A percentile compares a stretch with the other conserved stretches of the same genome.
Conservation (phyloP, 202 grass and related monocot genomes). For the Musa balbisiana region DNA sequence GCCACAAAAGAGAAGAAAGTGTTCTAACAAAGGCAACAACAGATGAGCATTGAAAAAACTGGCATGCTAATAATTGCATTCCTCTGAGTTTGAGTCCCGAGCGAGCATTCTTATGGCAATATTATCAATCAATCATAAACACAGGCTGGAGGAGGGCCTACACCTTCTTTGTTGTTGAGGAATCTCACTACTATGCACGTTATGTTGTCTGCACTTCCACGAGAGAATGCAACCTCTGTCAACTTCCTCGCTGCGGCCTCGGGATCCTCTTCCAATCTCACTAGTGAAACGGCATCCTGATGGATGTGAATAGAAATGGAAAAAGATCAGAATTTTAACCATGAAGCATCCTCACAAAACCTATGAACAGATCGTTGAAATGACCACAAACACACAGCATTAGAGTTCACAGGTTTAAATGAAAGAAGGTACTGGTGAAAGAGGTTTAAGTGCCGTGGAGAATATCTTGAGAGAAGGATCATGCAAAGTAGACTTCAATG, state of each 20-base stretch:
- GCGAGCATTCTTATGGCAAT: not conserved
- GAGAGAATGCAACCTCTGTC: not conserved
- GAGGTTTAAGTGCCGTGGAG: too few species aligned
- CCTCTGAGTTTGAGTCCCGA: not conserved
- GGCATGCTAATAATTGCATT: not conserved
- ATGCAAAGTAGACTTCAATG: too few species aligned
- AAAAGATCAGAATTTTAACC: not conserved
- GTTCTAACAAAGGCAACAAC: not conserved
- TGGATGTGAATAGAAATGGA: not conserved
- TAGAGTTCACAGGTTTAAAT: too few species aligned
- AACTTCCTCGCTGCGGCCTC: not conserved
- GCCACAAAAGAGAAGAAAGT: not conserved
- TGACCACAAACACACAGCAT: too few species aligned
- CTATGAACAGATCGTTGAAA: too few species aligned
- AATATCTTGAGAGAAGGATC: too few species aligned
- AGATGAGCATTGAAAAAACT: not conserved
- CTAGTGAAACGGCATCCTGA: not conserved
- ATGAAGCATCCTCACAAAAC: too few species aligned
- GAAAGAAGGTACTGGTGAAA: too few species aligned
- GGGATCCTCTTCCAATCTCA: not conserved
- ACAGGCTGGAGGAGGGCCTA: not conserved
- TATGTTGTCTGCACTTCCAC: not conserved
- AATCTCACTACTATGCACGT: not conserved
- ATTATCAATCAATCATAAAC: not conserved
- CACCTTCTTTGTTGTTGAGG: not conserved